phyloP scores from a whole-genome alignment of 768 basidiomycete genomes.

The Leccinum boreale region DNA sequence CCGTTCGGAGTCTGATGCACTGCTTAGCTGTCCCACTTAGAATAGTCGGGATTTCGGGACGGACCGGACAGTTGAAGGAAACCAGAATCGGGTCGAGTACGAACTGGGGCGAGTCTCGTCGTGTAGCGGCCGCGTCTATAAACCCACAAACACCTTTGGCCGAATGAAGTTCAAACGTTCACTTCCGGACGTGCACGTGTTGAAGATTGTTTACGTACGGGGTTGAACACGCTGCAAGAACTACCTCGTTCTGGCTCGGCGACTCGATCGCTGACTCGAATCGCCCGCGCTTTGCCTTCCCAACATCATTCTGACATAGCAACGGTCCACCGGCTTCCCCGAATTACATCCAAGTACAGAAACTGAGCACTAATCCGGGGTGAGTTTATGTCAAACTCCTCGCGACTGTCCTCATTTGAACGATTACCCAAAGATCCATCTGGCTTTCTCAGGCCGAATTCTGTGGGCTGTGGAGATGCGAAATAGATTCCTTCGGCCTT shows the following conservation, averaged over 20 bases:
- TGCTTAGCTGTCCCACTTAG: background rate
- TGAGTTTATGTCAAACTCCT: slow-evolving; percentile 23
- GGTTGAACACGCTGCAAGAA: slow-evolving; percentile 21
- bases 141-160: slow-evolving; percentile 11
- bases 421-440: slow-evolving; percentile 17
- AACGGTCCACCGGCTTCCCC: slow-evolving; percentile 18
- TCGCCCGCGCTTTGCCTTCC: slow-evolving; percentile 9
- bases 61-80: slow-evolving; percentile 10
- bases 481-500: slow-evolving; percentile 21
- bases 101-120: slow-evolving; percentile 16
- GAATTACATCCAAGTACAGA: slow-evolving; percentile 10
- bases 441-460: slow-evolving; percentile 21
- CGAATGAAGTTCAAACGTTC: slow-evolving; percentile 11
- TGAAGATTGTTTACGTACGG: slow-evolving; percentile 24
- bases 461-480: slow-evolving; percentile 24
- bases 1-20: slow-evolving; percentile 8
- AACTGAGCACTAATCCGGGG: slow-evolving; percentile 11
- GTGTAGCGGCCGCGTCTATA: slow-evolving; percentile 11
- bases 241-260: slow-evolving; percentile 24
- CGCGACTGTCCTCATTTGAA: slow-evolving; percentile 13
- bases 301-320: slow-evolving; percentile 21
- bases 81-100: slow-evolving; percentile 3
- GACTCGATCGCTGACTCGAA: slow-evolving; percentile 28
- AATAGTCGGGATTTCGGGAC: slow-evolving; percentile 7
- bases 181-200: slow-evolving; percentile 29